Conservation (phyloP, 805 yeast genomes). For the Pichia deserticola region DNA sequence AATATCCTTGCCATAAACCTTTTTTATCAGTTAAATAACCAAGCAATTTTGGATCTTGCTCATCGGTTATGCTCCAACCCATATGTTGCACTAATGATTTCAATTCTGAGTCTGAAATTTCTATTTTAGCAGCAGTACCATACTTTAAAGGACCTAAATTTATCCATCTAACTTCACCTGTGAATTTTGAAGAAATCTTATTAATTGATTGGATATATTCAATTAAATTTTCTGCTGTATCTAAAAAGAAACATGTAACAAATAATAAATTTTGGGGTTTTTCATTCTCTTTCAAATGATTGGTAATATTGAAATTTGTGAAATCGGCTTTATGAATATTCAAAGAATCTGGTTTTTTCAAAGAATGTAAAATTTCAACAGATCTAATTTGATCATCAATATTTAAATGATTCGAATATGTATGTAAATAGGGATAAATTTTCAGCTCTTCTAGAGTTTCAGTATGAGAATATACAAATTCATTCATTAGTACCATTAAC, state of each 20-base stretch:
- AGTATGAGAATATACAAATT: conserved; percentile 37
- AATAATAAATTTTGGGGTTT: conserved; percentile 42
- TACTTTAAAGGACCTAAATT: conserved; percentile 90
- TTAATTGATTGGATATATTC: conserved; percentile 66
- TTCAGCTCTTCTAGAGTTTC: conserved; percentile 8
- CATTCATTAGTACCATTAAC: conserved; percentile 65
- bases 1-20: conserved; percentile 73
- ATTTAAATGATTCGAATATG: conserved; percentile 57
- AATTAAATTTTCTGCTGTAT: conserved; percentile 83
- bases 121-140: conserved; percentile 77
- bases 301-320: conserved; percentile 37
- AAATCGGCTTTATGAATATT: conserved; percentile 56
- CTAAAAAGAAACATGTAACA: conserved; percentile 72
- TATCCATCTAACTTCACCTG: conserved; percentile 58
- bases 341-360: conserved; percentile 40
- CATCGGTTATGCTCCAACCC: conserved; percentile 55
- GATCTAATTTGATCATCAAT: conserved; percentile 44
- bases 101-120: conserved; percentile 67
- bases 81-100: conserved; percentile 38
- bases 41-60: conserved; percentile 31
- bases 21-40: conserved; percentile 62
- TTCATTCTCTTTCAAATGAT: conserved; percentile 8
- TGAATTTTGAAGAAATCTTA: conserved; percentile 26
- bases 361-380: conserved; percentile 25
- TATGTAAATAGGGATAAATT: conserved; percentile 50